Conservation (phyloP, 1,139 yeast species). For the Sugiyamaella neomexicana region DNA sequence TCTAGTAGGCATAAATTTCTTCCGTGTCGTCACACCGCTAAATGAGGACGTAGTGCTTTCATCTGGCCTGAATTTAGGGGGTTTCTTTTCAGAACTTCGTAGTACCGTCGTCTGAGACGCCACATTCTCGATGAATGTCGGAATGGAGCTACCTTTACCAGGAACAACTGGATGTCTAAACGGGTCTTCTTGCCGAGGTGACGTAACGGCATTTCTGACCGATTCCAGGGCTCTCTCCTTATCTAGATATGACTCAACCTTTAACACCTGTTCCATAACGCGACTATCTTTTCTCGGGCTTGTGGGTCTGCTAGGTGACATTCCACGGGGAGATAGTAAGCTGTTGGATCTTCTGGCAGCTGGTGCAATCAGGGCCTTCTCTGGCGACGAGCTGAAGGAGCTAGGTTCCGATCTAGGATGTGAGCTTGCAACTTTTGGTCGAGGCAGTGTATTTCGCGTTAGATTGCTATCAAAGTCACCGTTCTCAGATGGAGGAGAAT, state of each 20-base stretch:
- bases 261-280: conserved; percentile 9
- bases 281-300: conserved; percentile 9
- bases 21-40: conserved; percentile 10
- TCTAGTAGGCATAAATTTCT: conserved; percentile 28
- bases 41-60: not conserved
- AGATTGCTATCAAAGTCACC: not conserved
- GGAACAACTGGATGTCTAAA: conserved; percentile 13
- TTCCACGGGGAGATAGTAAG: conserved; percentile 3
- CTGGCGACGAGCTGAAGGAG: conserved; percentile 1
- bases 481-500: not conserved
- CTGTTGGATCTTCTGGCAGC: conserved; percentile 8
- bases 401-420: not conserved
- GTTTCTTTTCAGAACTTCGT: conserved; percentile 1
- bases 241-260: conserved; percentile 23
- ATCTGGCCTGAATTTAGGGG: conserved; percentile 4
- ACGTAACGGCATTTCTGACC: conserved; percentile 8
- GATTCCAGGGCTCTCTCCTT: conserved; percentile 22
- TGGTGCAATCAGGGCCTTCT: conserved; percentile 4
- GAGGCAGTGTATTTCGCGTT: too few relatives aligned
- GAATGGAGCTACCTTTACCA: conserved; percentile 21
- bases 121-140: conserved; percentile 16
- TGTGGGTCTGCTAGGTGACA: conserved; percentile 1
- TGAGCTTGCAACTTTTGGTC: not conserved
- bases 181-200: conserved; percentile 12
- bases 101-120: not conserved